A percentile compares a stretch with the other conserved stretches of the same genome.
Conservation (phyloP, 441 rosid genomes). For the Croton laevigatus region DNA sequence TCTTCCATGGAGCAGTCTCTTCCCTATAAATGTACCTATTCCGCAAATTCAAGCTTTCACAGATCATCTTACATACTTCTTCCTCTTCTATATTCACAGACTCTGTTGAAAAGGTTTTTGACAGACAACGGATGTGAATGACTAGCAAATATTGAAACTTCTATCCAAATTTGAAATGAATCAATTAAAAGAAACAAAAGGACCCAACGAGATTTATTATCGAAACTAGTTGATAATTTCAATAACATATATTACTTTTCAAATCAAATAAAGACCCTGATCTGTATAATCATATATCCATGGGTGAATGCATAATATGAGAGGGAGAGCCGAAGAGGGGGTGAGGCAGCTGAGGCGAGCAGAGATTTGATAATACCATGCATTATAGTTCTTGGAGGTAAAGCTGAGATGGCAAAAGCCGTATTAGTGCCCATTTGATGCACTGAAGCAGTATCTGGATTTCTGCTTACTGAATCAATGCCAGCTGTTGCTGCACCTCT, state of each 20-base stretch:
- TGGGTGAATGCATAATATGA: not conserved
- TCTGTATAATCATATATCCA: not conserved
- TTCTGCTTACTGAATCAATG: slow-evolving; percentile 22
- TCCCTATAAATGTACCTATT: slow-evolving; percentile 52
- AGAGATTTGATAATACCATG: slow-evolving; percentile 28
- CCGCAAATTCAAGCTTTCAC: slow-evolving; percentile 61
- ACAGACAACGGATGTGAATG: not conserved
- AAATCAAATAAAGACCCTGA: not conserved
- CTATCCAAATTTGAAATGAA: not conserved
- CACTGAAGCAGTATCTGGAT: slow-evolving; percentile 26
- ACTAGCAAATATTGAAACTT: not conserved
- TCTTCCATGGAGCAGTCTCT: slow-evolving; percentile 59
- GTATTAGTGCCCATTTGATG: slow-evolving; percentile 25
- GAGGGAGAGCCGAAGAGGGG: not conserved
- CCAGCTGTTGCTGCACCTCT: slow-evolving; percentile 19
- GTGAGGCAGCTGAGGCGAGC: not conserved
- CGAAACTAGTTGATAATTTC: not conserved
- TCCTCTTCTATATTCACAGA: slow-evolving; percentile 43
- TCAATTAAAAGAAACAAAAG: not conserved
- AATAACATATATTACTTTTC: not conserved
- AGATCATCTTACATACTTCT: slow-evolving; percentile 49
- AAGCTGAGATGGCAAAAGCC: slow-evolving; percentile 20
- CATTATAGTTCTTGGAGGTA: slow-evolving; percentile 27
- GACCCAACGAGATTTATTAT: not conserved
- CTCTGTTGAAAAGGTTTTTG: slow-evolving; percentile 25